Evolutionary conservation across 148 eudicot species (phyloP).

Genomic region (Vaccinium macrocarpon): DNA sequence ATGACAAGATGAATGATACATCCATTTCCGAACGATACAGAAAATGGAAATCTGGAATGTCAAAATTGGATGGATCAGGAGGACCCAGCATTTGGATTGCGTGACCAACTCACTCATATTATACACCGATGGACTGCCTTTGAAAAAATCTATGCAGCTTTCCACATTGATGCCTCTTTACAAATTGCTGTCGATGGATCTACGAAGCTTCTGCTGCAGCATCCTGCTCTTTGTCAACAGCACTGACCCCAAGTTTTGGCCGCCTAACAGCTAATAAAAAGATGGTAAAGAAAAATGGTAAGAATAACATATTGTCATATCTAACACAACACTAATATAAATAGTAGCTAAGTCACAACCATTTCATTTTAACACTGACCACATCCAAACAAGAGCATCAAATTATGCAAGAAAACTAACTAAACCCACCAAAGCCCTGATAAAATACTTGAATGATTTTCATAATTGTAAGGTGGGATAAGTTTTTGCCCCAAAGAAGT

Average conservation of each 20-base stretch:
- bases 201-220: constrained; percentile 19
- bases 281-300: background rate
- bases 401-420: too few species aligned
- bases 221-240: constrained; percentile 19
- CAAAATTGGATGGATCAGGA: constrained; percentile 6
- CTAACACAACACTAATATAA: background rate
- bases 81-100: background rate
- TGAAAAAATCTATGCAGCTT: background rate
- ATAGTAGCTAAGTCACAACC: background rate
- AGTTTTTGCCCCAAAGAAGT: too few species aligned
- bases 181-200: background rate
- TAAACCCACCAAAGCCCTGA: background rate
- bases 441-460: background rate
- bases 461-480: too few species aligned
- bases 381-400: background rate
- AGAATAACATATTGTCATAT: background rate
- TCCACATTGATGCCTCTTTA: background rate
- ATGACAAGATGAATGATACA: background rate
- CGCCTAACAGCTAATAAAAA: constrained; percentile 30
- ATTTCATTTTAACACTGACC: background rate
- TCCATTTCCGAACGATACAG: background rate
- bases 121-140: background rate
- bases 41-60: background rate
- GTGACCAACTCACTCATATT: background rate
- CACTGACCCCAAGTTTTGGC: constrained; percentile 25